These are phyloP conservation scores for Phytophthora colocasiae DNA, from an alignment of 352 stramenopile species.

Conservation along the genomic window DNA sequence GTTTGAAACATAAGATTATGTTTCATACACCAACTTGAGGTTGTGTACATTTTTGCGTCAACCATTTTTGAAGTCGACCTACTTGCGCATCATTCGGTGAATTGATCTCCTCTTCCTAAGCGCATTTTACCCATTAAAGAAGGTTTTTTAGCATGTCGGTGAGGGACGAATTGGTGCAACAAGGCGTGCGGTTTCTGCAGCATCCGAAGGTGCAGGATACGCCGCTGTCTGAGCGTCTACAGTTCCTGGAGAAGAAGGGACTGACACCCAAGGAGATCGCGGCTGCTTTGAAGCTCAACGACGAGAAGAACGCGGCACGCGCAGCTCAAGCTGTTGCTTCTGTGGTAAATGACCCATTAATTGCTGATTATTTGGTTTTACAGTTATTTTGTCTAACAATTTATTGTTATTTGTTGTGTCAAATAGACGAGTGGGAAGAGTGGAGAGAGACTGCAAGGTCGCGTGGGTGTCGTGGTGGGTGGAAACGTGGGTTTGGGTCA, in stretches of 20 bases:
- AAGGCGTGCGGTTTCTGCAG: slow-evolving; percentile 82
- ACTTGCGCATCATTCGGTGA: slow-evolving; percentile 1
- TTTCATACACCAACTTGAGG: not conserved
- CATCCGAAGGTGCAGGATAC: slow-evolving; percentile 81
- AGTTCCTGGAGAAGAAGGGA: slow-evolving; percentile 83
- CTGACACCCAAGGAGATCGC: slow-evolving; percentile 76
- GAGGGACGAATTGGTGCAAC: slow-evolving; percentile 67
- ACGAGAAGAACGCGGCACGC: slow-evolving; percentile 61
- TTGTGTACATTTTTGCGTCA: slow-evolving; percentile 4
- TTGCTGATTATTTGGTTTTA: not conserved
- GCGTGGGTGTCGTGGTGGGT: slow-evolving; percentile 68
- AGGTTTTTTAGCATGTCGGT: slow-evolving; percentile 34
- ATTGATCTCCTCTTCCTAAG: slow-evolving; percentile 5
- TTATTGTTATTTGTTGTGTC: slow-evolving; percentile 9
- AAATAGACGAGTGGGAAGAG: slow-evolving; percentile 60
- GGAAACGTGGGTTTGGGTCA: slow-evolving; percentile 67
- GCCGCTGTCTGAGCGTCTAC: slow-evolving; percentile 71
- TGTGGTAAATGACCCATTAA: slow-evolving; percentile 38
- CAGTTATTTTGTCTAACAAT: not conserved
- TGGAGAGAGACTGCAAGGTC: slow-evolving; percentile 60
- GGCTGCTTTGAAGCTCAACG: slow-evolving; percentile 66
- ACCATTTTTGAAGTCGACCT: slow-evolving; percentile 17
- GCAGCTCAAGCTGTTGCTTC: slow-evolving; percentile 67
- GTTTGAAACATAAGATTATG: not conserved
- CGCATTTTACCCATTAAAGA: too few species aligned